Evolutionary conservation across 2,329 filamentous ascomycete species (phyloP), one percentile per base, ranked within the genome.

Genomic region (Neurospora sp.): DNA sequence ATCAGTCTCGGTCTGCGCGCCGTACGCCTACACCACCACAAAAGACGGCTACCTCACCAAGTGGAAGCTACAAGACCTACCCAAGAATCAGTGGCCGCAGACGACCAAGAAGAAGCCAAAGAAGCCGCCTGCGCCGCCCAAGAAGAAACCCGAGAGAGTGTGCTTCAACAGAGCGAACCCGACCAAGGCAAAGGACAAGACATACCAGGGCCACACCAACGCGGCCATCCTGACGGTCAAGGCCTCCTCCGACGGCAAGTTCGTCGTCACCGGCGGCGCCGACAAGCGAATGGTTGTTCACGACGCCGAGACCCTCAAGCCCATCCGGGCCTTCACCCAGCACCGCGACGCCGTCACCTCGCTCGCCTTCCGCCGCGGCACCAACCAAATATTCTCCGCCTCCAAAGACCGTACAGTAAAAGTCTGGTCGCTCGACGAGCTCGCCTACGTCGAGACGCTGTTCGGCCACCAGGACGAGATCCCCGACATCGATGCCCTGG

Each of bases 381-480:
- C 92, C 17, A 97, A 97, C 77, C 94, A 97, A 80, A 83, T 99
- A 23, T 99, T 96, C 82, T 96, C 93, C 3, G 91, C 91, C 70
- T 96, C 93, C 69, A 92, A 91, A 76, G 96, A 99, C 80, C 89
- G 96, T 58, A 97, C 95, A 2, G 91, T 99, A 78, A 98, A 98
- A 80, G 91, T 96, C 39, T 99, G 95, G 93, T 95, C 91, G 74
- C 83, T 97, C 62, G 91, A 97, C 75, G 93, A 96, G 78, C 85
- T 97, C 72, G 93, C 95, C 66, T 99, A 98, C 77, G 88, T 97
- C 38, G 96, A 99, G 80, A 98, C 95, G 0, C 85, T 99, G 0
- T 98, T 97, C 78, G 96, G 96, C 66, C 96, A 99, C 81, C 95
- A 97, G 78, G 95, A 98, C 78, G 87, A 92, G 73, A 91, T 98